Conservation (phyloP, 2,329 filamentous ascomycete genomes). For the Neodidymelliopsis sp. region DNA sequence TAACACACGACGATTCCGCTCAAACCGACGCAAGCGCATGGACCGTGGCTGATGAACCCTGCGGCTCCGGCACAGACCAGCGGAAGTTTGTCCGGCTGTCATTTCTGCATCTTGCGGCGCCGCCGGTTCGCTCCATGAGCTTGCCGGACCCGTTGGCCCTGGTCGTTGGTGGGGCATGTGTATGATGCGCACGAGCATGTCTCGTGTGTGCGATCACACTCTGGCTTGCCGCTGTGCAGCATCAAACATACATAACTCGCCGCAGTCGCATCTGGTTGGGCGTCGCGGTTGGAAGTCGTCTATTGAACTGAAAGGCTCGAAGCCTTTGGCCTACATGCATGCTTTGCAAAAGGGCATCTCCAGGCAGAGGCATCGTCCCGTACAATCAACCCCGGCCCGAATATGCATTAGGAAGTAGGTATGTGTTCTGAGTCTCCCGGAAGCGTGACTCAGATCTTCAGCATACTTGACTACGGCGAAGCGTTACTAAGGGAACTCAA, state of each 20-base stretch:
- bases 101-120: constrained; percentile 28
- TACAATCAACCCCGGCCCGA: background rate
- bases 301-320: background rate
- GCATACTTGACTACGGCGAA: background rate
- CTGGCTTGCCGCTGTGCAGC: constrained; percentile 1
- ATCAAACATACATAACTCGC: background rate
- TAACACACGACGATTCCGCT: constrained; percentile 20
- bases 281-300: background rate
- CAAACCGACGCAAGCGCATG: constrained; percentile 35
- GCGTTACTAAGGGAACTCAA: background rate
- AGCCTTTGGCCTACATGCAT: background rate
- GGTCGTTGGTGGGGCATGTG: constrained; percentile 16
- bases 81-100: constrained; percentile 30
- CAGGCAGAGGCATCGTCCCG: too few species aligned
- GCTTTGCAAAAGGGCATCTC: background rate
- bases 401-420: background rate
- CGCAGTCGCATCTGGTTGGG: background rate
- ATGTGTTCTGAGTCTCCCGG: background rate
- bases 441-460: background rate
- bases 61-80: constrained; percentile 24
- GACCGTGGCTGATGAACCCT: constrained; percentile 24
- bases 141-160: constrained; percentile 14
- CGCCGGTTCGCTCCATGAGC: constrained; percentile 14
- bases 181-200: constrained; percentile 24
- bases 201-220: constrained; percentile 8